These are phyloP conservation scores for Psilocybe tampanensis DNA, from an alignment of 768 basidiomycete genomes.

Conservation along the genomic window DNA sequence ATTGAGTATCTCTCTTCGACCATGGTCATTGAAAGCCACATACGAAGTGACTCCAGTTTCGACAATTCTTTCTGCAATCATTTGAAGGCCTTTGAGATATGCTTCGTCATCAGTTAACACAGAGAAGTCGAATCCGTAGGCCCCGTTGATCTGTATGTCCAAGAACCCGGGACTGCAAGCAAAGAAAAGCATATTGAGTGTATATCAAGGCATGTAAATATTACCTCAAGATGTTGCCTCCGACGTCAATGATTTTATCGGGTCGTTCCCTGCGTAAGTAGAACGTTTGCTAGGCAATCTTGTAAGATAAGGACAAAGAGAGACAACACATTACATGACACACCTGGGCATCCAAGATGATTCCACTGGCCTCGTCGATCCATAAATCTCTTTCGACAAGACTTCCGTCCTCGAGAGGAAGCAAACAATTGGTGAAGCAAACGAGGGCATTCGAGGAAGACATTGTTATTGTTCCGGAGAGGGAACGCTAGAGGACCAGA, in stretches of 20 bases:
- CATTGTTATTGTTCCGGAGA: conserved; percentile 27
- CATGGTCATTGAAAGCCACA: conserved; percentile 27
- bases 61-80: conserved; percentile 73
- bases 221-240: conserved; percentile 77
- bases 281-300: conserved; percentile 70
- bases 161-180: conserved; percentile 73
- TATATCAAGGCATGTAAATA: conserved; percentile 6
- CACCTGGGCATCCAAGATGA: conserved; percentile 78
- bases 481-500: neutral
- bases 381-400: conserved; percentile 77
- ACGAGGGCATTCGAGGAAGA: conserved; percentile 64
- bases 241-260: conserved; percentile 63
- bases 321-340: conserved; percentile 8
- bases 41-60: conserved; percentile 91
- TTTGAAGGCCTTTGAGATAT: conserved; percentile 69
- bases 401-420: conserved; percentile 79
- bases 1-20: neutral
- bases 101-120: conserved; percentile 70
- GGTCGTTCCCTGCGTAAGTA: conserved; percentile 65
- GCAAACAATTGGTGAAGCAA: conserved; percentile 86
- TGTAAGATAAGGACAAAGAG: conserved; percentile 11
- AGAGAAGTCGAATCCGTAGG: conserved; percentile 86
- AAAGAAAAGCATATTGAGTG: neutral
- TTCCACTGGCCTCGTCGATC: conserved; percentile 75
- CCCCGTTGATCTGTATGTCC: conserved; percentile 91